Evolutionary conservation across 192 early-diverging fungal genomes (phyloP).

Genomic region (Mortierella claussenii): DNA sequence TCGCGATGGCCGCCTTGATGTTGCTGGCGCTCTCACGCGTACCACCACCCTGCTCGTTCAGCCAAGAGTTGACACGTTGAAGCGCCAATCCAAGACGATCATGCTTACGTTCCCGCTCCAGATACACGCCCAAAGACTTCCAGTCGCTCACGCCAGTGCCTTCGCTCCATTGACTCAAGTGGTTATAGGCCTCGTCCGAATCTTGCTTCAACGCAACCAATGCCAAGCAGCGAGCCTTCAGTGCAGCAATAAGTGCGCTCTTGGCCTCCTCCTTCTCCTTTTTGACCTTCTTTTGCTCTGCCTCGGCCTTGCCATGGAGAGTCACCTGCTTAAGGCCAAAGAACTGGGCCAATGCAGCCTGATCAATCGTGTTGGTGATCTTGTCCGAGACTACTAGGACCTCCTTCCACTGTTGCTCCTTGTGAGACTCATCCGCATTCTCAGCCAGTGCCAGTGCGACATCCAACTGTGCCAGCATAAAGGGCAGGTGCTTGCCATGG

Average conservation of each 20-base stretch:
- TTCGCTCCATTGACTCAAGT: constrained; percentile 71
- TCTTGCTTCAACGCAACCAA: constrained; percentile 58
- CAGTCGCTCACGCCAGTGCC: constrained; percentile 64
- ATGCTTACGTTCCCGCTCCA: constrained; percentile 66
- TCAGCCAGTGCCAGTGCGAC: constrained; percentile 61
- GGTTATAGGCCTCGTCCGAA: constrained; percentile 64
- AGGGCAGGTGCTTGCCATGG: constrained; percentile 66
- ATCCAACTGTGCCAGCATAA: constrained; percentile 67
- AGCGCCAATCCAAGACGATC: constrained; percentile 74
- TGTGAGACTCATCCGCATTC: constrained; percentile 55
- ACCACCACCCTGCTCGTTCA: constrained; percentile 64
- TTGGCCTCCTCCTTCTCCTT: constrained; percentile 83
- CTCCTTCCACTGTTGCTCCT: constrained; percentile 60
- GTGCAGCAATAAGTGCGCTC: constrained; percentile 69
- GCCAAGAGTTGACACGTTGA: constrained; percentile 77
- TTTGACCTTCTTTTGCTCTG: constrained; percentile 65
- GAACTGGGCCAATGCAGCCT: constrained; percentile 70
- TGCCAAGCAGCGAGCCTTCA: constrained; percentile 69
- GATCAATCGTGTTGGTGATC: constrained; percentile 69
- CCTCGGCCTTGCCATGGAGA: constrained; percentile 52
- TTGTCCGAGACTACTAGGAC: constrained; percentile 64
- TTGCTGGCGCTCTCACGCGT: constrained; percentile 63
- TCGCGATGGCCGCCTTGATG: constrained; percentile 60
- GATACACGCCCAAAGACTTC: constrained; percentile 64
- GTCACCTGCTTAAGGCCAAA: constrained; percentile 67